A percentile compares a stretch with the other conserved stretches of the same genome.
Evolutionary conservation across 768 basidiomycete genomes (phyloP).

Genomic region (Solioccasus polychromus): DNA sequence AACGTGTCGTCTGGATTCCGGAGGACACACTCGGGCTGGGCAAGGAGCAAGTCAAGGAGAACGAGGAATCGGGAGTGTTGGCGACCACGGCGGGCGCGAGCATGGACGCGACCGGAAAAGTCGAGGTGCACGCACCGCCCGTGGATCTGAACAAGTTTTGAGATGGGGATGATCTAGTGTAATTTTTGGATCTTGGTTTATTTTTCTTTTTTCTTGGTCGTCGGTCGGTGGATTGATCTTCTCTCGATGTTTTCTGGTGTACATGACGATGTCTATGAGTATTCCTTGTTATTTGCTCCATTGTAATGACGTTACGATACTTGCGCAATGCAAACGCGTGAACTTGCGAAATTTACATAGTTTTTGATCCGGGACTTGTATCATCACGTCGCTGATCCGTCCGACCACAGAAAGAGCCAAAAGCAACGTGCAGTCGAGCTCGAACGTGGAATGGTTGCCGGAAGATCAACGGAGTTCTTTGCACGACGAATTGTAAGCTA

Average conservation of each 20-base stretch:
- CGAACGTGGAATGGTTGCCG: background rate
- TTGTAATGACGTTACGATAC: slow-evolving; percentile 8
- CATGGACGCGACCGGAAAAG: slow-evolving; percentile 62
- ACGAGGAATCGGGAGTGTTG: slow-evolving; percentile 49
- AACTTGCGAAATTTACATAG: too few species aligned
- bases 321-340: too few species aligned
- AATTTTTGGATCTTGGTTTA: background rate
- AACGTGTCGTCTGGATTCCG: slow-evolving; percentile 84
- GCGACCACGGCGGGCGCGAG: slow-evolving; percentile 48
- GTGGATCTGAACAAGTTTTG: slow-evolving; percentile 31
- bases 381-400: too few species aligned
- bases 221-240: too few species aligned
- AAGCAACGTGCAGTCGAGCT: too few species aligned
- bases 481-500: slow-evolving; percentile 22
- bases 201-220: background rate
- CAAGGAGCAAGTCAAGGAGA: slow-evolving; percentile 57
- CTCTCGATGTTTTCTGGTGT: too few species aligned
- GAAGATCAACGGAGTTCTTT: background rate
- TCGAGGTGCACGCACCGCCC: slow-evolving; percentile 29
- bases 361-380: too few species aligned
- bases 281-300: too few species aligned
- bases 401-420: too few species aligned
- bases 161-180: background rate
- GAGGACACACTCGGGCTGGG: slow-evolving; percentile 55
- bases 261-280: too few species aligned